Conservation (phyloP, 1,139 yeast species). For the Pichia sp. region DNA sequence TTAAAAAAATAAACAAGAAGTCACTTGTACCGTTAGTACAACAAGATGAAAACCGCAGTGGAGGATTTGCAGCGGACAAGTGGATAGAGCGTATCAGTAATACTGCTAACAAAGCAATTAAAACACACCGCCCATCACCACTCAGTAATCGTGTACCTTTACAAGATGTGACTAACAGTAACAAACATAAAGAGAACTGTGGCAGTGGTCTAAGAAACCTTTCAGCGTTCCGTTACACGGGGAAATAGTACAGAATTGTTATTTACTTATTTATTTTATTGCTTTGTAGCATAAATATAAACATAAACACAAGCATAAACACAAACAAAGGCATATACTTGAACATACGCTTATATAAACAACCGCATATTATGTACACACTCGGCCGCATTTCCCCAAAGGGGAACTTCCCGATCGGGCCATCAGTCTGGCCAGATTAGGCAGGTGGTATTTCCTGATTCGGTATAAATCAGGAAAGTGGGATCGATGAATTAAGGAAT, state of each 20-base stretch:
- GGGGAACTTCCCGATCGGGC: neutral
- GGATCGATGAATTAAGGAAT: too few species aligned
- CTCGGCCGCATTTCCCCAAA: neutral
- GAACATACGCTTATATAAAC: neutral
- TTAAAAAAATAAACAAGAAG: neutral
- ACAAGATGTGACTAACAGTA: conserved; percentile 8
- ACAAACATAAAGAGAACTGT: neutral
- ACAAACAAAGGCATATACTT: too few species aligned
- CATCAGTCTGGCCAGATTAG: neutral
- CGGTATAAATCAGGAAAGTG: neutral
- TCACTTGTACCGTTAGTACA: neutral
- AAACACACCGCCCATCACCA: conserved; percentile 10
- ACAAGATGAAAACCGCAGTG: neutral
- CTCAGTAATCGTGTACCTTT: conserved; percentile 6
- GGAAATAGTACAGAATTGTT: neutral
- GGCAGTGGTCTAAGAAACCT: neutral
- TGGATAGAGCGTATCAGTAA: conserved; percentile 1
- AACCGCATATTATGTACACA: neutral
- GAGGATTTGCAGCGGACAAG: conserved; percentile 4
- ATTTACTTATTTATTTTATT: too few species aligned
- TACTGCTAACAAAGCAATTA: neutral
- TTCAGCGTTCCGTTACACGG: conserved; percentile 1
- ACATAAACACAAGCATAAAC: too few species aligned
- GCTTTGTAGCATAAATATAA: too few species aligned
- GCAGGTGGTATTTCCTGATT: neutral